phyloP scores from a whole-genome alignment of 2,329 filamentous ascomycete genomes.

The Bipolaris bicolor region DNA sequence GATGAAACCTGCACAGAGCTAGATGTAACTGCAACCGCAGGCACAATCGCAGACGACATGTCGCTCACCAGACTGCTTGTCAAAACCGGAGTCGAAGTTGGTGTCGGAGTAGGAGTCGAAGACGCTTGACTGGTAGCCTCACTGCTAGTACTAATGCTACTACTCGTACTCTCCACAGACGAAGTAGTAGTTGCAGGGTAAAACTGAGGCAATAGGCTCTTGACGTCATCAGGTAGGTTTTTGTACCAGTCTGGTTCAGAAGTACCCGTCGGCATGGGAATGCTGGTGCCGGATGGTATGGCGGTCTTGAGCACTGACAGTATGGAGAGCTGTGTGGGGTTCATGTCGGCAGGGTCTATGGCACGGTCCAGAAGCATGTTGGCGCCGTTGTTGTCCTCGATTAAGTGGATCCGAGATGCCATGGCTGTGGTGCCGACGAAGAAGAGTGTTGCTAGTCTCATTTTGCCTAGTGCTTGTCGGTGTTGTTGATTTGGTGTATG shows the following conservation, averaged over 20 bases:
- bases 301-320: slow-evolving; percentile 25
- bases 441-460: slow-evolving; percentile 15
- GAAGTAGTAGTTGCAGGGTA: slow-evolving; percentile 18
- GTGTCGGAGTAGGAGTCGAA: background rate
- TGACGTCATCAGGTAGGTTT: slow-evolving; percentile 21
- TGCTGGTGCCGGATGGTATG: slow-evolving; percentile 12
- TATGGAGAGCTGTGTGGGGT: slow-evolving; percentile 21
- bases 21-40: background rate
- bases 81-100: background rate
- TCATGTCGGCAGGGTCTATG: slow-evolving; percentile 21
- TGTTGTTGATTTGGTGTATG: slow-evolving; percentile 6
- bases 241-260: slow-evolving; percentile 22
- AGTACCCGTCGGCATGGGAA: slow-evolving; percentile 13
- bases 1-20: background rate
- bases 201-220: slow-evolving; percentile 14
- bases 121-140: background rate
- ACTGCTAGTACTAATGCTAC: background rate
- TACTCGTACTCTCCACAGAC: background rate
- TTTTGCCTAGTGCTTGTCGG: background rate
- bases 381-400: background rate
- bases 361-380: slow-evolving; percentile 10
- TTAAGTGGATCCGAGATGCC: background rate
- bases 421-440: slow-evolving; percentile 1
- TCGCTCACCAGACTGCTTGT: background rate
- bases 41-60: background rate